phyloP scores from a whole-genome alignment of 2,329 filamentous ascomycete species.

The Tolypocladium nubicola region DNA sequence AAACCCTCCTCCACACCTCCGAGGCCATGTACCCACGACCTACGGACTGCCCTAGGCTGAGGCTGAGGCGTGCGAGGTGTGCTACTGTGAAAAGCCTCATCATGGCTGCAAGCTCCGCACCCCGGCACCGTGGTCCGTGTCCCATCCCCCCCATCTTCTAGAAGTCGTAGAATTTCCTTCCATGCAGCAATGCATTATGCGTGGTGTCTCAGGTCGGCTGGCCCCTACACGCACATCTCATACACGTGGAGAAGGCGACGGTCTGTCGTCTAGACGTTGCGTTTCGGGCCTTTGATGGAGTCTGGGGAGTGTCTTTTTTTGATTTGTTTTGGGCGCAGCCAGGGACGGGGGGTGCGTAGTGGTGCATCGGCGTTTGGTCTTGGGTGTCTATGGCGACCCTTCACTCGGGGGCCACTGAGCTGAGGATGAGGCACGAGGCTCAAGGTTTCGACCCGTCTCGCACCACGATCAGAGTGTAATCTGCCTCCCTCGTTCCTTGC shows the following conservation, averaged over 20 bases:
- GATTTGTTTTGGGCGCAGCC: neutral
- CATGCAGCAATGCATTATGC: neutral
- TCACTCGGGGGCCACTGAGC: neutral
- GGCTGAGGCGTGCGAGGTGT: no score
- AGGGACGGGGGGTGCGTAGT: neutral
- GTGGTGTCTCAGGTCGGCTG: neutral
- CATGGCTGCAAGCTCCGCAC: neutral
- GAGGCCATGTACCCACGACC: no score
- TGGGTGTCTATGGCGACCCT: no score
- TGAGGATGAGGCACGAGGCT: neutral
- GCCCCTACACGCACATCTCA: neutral
- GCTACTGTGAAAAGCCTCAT: neutral
- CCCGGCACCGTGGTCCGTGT: neutral
- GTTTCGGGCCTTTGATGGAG: neutral
- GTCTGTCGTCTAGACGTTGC: neutral
- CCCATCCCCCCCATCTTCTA: neutral
- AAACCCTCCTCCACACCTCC: neutral
- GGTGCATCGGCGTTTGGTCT: neutral
- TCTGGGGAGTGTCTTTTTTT: neutral
- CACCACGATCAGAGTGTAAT: neutral
- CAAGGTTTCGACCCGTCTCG: neutral
- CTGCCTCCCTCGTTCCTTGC: neutral
- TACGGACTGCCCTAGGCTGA: no score
- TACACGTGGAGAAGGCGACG: neutral
- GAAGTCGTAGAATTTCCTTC: neutral